Conservation (phyloP, 768 basidiomycete species). For the Auricularia heimuer region DNA sequence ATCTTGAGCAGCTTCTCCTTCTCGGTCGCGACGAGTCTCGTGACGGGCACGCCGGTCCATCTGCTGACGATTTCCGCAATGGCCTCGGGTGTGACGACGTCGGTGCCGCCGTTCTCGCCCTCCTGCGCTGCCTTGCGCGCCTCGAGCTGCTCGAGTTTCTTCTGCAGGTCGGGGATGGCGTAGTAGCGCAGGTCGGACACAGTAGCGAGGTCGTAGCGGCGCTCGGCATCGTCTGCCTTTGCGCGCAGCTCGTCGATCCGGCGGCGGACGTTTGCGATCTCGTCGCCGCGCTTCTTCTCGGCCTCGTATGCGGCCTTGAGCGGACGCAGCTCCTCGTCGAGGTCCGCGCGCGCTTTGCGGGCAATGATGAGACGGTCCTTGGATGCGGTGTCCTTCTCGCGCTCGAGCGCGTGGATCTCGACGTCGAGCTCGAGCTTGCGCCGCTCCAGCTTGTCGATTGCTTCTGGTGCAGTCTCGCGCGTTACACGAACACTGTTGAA, state of each 20-base stretch:
- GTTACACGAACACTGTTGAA: constrained; percentile 73
- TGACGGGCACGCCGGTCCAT: constrained; percentile 91
- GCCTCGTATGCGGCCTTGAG: constrained; percentile 79
- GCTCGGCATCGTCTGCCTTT: constrained; percentile 88
- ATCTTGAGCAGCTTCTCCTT: constrained; percentile 79
- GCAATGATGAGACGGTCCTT: constrained; percentile 73
- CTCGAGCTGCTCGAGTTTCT: constrained; percentile 35
- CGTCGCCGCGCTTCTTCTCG: constrained; percentile 73
- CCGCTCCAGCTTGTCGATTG: constrained; percentile 86
- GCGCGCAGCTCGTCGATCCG: constrained; percentile 85
- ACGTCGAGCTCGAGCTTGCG: constrained; percentile 85
- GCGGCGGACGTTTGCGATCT: constrained; percentile 63
- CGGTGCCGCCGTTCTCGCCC: constrained; percentile 52
- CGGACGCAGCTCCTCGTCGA: constrained; percentile 77
- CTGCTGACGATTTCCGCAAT: constrained; percentile 91
- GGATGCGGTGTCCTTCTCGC: constrained; percentile 83
- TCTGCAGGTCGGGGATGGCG: constrained; percentile 80
- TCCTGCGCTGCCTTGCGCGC: constrained; percentile 63
- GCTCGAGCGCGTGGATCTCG: constrained; percentile 87
- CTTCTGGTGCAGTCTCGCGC: constrained; percentile 89
- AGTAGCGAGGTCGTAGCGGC: constrained; percentile 65
- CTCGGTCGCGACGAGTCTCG: constrained; percentile 74
- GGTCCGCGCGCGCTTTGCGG: constrained; percentile 50
- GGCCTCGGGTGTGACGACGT: constrained; percentile 77
- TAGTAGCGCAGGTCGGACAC: constrained; percentile 88